A percentile compares a stretch with the other conserved stretches of the same genome.
phyloP scores from a whole-genome alignment of 306 rosid species.

The Vicia sativa region DNA sequence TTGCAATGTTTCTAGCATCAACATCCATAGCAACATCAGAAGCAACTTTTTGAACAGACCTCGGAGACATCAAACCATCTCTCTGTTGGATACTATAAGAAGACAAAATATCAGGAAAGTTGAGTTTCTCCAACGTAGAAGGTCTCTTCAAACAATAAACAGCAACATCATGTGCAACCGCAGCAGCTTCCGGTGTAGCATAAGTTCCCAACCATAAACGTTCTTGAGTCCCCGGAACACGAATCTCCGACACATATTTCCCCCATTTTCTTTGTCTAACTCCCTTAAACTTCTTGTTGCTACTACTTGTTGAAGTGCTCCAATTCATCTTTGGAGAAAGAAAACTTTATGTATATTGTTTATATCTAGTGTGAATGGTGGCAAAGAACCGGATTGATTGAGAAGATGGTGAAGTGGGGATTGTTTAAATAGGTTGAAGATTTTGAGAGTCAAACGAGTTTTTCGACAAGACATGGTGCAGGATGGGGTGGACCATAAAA shows the following conservation, averaged over 20 bases:
- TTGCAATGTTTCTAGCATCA: conserved; percentile 55
- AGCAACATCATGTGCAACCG: conserved; percentile 83
- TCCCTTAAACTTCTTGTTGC: conserved; percentile 60
- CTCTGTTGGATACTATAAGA: not conserved
- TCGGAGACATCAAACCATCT: conserved; percentile 62
- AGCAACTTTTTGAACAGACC: conserved; percentile 75
- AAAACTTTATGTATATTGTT: not conserved
- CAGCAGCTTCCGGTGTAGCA: conserved; percentile 71
- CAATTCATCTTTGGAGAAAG: conserved; percentile 40
- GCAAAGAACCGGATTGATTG: too few relatives aligned
- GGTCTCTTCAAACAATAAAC: conserved; percentile 65
- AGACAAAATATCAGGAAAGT: conserved; percentile 59
- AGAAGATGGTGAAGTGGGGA: not conserved
- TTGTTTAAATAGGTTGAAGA: conserved; percentile 31
- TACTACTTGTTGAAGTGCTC: conserved; percentile 7
- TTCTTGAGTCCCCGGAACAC: conserved; percentile 68
- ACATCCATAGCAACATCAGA: conserved; percentile 87
- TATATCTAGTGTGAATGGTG: too few relatives aligned
- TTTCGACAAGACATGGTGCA: not conserved
- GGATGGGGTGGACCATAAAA: not conserved
- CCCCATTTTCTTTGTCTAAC: conserved; percentile 89
- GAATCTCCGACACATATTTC: conserved; percentile 92
- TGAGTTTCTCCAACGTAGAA: conserved; percentile 55
- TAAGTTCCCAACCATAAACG: conserved; percentile 86
- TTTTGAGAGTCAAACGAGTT: conserved; percentile 16